A percentile compares a stretch with the other conserved stretches of the same genome.
Evolutionary conservation across 768 basidiomycete genomes (phyloP).

Genomic region (Naganishia kalamii): DNA sequence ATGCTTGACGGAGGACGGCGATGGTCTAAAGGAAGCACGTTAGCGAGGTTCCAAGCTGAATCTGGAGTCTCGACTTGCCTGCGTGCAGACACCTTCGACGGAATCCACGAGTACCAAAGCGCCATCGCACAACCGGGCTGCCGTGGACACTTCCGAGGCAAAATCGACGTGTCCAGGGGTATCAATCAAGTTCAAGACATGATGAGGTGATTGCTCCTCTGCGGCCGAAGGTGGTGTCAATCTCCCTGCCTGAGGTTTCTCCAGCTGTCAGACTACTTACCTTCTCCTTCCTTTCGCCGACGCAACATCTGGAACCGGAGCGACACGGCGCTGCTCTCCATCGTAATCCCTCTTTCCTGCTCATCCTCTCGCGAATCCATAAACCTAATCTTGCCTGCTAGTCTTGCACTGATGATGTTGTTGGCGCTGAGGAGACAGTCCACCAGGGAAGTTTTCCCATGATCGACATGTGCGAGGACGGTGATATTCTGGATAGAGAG

Average conservation of each 20-base stretch:
- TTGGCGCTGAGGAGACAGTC: conserved; percentile 92
- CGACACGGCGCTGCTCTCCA: conserved; percentile 83
- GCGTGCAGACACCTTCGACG: conserved; percentile 96
- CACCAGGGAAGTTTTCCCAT: conserved; percentile 74
- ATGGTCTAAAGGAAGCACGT: conserved; percentile 61
- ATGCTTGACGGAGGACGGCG: conserved; percentile 87
- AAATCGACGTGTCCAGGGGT: conserved; percentile 99
- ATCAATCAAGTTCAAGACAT: conserved; percentile 91
- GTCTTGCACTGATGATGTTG: conserved; percentile 86
- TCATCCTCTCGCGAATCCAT: conserved; percentile 94
- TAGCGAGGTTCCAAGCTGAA: not conserved
- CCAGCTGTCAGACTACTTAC: conserved; percentile 23
- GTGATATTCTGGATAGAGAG: conserved; percentile 76
- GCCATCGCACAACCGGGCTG: conserved; percentile 87
- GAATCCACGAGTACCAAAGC: conserved; percentile 92
- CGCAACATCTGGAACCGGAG: conserved; percentile 66
- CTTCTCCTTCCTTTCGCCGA: conserved; percentile 32
- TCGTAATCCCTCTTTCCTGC: conserved; percentile 94
- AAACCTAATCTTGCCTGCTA: conserved; percentile 95
- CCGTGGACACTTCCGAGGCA: conserved; percentile 91
- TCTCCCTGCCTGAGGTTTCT: not conserved
- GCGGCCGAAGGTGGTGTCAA: conserved; percentile 19
- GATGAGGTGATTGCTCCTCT: conserved; percentile 56
- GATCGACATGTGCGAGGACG: conserved; percentile 55
- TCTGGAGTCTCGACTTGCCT: conserved; percentile 53